Evolutionary conservation across 192 early-diverging fungal genomes (phyloP).

Genomic region (Mortierella antarctica): DNA sequence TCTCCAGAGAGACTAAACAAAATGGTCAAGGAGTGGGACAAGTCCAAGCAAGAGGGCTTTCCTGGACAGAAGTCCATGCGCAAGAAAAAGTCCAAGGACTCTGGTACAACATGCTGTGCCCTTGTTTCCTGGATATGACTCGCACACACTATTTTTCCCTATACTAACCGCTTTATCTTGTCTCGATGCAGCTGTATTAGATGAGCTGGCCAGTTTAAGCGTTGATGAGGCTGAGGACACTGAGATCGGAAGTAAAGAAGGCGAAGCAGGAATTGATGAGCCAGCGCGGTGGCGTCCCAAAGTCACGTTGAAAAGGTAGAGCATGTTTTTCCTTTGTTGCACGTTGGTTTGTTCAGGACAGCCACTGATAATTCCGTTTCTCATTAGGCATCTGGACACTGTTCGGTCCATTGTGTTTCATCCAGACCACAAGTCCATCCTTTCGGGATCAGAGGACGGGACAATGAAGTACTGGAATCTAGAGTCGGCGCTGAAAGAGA

Average conservation of each 20-base stretch:
- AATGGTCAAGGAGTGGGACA: conserved; percentile 59
- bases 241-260: conserved; percentile 10
- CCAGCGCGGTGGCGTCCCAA: conserved; percentile 37
- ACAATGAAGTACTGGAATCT: conserved; percentile 85
- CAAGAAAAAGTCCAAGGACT: conserved; percentile 42
- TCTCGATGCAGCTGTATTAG: conserved; percentile 4
- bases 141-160: not conserved
- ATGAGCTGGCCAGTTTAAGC: conserved; percentile 29
- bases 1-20: conserved; percentile 58
- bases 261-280: conserved; percentile 1
- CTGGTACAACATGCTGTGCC: conserved; percentile 7
- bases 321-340: not conserved
- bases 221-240: conserved; percentile 5
- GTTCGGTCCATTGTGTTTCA: conserved; percentile 45
- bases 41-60: conserved; percentile 25
- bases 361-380: conserved; percentile 23
- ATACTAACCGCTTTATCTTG: not conserved
- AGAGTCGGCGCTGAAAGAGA: conserved; percentile 55
- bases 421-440: conserved; percentile 62
- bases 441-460: conserved; percentile 84
- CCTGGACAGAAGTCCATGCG: conserved; percentile 23
- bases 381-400: conserved; percentile 37
- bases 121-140: not conserved
- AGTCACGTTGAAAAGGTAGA: conserved; percentile 29
- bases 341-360: not conserved